These are phyloP conservation scores for Vigna radiata DNA, from an alignment of 306 rosid genomes.

Conservation along the genomic window DNA sequence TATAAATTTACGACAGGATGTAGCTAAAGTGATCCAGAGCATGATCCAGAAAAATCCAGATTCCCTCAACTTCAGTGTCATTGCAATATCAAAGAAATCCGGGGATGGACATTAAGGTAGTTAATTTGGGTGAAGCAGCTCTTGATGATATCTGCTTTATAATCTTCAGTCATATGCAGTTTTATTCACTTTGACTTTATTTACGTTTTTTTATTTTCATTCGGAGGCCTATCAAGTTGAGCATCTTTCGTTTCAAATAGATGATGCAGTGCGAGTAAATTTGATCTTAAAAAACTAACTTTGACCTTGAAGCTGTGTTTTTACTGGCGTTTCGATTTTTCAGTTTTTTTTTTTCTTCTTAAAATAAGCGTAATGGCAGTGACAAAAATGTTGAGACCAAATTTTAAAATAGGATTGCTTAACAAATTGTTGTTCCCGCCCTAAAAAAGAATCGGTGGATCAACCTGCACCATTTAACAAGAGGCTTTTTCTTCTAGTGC, in stretches of 20 bases:
- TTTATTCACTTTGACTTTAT: constrained; percentile 4
- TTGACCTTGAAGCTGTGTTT: background rate
- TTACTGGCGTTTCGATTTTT: background rate
- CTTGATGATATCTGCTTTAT: constrained; percentile 11
- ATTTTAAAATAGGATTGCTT: too few species aligned
- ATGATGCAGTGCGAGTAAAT: background rate
- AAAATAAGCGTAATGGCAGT: background rate
- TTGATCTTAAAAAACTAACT: background rate
- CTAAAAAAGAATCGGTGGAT: too few species aligned
- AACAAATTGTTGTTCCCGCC: too few species aligned
- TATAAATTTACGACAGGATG: constrained; percentile 59
- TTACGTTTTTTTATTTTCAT: background rate
- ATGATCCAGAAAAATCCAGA: constrained; percentile 76
- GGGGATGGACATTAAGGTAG: constrained; percentile 32
- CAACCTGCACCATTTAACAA: too few species aligned
- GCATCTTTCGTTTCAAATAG: constrained; percentile 1
- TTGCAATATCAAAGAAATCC: constrained; percentile 76
- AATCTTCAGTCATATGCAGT: constrained; percentile 35
- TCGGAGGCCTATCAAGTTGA: constrained; percentile 17
- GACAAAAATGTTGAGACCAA: background rate
- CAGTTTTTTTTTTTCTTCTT: background rate
- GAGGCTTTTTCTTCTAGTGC: too few species aligned
- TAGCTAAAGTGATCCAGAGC: constrained; percentile 72
- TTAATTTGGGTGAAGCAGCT: constrained; percentile 12
- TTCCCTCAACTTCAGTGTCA: constrained; percentile 84